A percentile compares a stretch with the other conserved stretches of the same genome.
phyloP scores from a whole-genome alignment of 306 rosid species.

The Hylodesmum podocarpum region DNA sequence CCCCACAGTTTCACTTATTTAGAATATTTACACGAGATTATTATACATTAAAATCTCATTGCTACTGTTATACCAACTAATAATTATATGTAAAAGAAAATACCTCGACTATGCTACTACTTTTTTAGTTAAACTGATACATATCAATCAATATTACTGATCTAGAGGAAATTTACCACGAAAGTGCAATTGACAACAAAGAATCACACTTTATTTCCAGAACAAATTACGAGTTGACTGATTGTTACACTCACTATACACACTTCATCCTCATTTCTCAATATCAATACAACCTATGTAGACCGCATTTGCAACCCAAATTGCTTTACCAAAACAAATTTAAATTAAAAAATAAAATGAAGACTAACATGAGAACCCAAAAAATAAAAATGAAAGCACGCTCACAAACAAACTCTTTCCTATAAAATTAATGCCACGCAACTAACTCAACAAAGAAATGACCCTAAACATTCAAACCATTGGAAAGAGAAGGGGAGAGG shows the following conservation, averaged over 20 bases:
- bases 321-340: conserved; percentile 46
- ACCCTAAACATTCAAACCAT: conserved; percentile 52
- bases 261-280: conserved; percentile 68
- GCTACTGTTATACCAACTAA: background rate
- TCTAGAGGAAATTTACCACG: background rate
- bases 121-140: background rate
- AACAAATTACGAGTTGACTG: conserved; percentile 42
- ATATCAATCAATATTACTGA: background rate
- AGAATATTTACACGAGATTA: background rate
- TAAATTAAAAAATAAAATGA: conserved; percentile 37
- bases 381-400: conserved; percentile 36
- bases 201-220: conserved; percentile 60
- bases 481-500: conserved; percentile 31
- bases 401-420: conserved; percentile 69
- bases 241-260: conserved; percentile 81
- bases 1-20: background rate
- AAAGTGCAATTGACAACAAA: conserved; percentile 8
- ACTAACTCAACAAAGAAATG: conserved; percentile 49
- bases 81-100: background rate
- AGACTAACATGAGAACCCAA: conserved; percentile 25
- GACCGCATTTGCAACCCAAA: conserved; percentile 70
- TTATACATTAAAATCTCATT: background rate
- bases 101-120: background rate
- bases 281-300: conserved; percentile 59
- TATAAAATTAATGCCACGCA: conserved; percentile 51